Evolutionary conservation across 2,329 filamentous ascomycete species (phyloP), one percentile per base, ranked within the genome.

Genomic region (Fusarium protoensiforme): DNA sequence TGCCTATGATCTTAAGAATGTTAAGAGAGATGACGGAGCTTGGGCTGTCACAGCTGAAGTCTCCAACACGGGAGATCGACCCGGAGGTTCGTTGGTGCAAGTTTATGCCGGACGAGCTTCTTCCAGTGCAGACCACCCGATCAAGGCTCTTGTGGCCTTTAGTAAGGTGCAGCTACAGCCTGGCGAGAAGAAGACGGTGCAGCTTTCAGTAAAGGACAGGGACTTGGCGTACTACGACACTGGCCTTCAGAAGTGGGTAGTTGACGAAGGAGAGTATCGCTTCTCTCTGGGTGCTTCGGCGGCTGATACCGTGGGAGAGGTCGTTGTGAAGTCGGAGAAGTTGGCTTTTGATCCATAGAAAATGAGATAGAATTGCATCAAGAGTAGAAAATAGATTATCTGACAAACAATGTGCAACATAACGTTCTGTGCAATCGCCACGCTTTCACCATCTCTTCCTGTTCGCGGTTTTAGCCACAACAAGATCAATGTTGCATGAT

Each of bases 11-110:
- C 85, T 92, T 76, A 77, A 79, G 24, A 72, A 74, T 1, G 79
- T 81, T 5, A 57, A 77, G 9, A 78, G 76, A 1, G 35, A 7
- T 85, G 85, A 14, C 56, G 92, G 92, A 80, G 88, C 83, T 7
- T 91, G 90, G 38, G 76, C 74, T 7, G 85, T 89, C 4, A 82
- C 81, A 0, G 82, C 89, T 5, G 83, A 83, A 0, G 81, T 93
- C 7, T 85, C 84, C 35, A 94, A 94, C 77, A 88, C 84, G 0
- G 92, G 92, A 18, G 43, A 65, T 0, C 74, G 84, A 0, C 76
- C 81, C 2, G 89, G 88, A 24, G 82, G 85, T 13, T 82, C 84
- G 14, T 86, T 91, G 10, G 85, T 89, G 1, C 89, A 91, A 63
- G 73, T 90, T 8, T 91, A 91, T 76, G 78, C 64, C 4, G 77